Evolutionary conservation across 2,329 filamentous ascomycete species (phyloP).

Genomic region (Botrytis elliptica): DNA sequence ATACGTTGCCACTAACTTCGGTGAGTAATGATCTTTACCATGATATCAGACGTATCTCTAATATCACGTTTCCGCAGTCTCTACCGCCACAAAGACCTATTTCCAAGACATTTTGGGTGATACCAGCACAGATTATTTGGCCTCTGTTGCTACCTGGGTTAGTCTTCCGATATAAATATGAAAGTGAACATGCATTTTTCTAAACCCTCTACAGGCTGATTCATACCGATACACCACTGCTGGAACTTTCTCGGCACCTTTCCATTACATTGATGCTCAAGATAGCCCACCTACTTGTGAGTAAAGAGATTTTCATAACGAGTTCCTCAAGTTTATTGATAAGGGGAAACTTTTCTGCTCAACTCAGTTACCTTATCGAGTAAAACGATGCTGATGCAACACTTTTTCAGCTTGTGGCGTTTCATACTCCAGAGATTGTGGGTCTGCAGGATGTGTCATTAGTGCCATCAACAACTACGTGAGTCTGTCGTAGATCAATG

Average conservation of each 20-base stretch:
- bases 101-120: slow-evolving; percentile 58
- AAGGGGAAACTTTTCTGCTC: not conserved
- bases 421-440: slow-evolving; percentile 60
- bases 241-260: slow-evolving; percentile 59
- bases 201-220: slow-evolving; percentile 47
- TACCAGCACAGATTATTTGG: slow-evolving; percentile 57
- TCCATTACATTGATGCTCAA: slow-evolving; percentile 68
- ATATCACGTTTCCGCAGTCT: slow-evolving; percentile 41
- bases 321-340: not conserved
- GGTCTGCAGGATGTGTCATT: slow-evolving; percentile 58
- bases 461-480: slow-evolving; percentile 41
- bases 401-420: slow-evolving; percentile 49
- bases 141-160: slow-evolving; percentile 61
- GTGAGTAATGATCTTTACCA: slow-evolving; percentile 16
- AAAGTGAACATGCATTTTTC: not conserved
- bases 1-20: slow-evolving; percentile 59
- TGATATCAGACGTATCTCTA: not conserved
- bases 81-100: slow-evolving; percentile 54
- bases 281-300: slow-evolving; percentile 54
- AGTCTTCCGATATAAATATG: not conserved
- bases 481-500: not conserved
- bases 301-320: not conserved
- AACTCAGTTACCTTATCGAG: not conserved
- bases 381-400: not conserved
- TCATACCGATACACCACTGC: slow-evolving; percentile 59